phyloP scores from a whole-genome alignment of 805 yeast species.

The Tetrapisispora pingtungensis region DNA sequence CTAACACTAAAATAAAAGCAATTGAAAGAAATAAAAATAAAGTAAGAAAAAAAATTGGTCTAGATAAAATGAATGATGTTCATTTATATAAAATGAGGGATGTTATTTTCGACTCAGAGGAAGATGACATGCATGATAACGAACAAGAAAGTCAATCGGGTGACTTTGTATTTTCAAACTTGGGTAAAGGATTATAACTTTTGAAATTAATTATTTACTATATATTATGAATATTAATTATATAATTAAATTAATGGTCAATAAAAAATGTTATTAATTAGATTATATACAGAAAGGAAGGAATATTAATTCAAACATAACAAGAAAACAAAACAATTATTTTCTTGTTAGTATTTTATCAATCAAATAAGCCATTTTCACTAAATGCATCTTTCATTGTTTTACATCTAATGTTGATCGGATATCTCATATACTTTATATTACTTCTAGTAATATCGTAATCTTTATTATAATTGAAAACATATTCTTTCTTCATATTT shows the following conservation, averaged over 20 bases:
- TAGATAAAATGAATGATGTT: constrained; percentile 28
- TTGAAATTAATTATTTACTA: neutral
- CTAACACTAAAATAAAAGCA: neutral
- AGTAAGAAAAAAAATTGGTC: constrained; percentile 20
- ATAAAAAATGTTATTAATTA: too few species aligned
- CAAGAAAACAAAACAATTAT: too few species aligned
- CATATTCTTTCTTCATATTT: constrained; percentile 17
- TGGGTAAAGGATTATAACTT: neutral
- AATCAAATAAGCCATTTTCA: constrained; percentile 6
- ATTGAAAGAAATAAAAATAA: constrained; percentile 12
- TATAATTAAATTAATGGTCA: too few species aligned
- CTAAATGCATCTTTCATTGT: constrained; percentile 21
- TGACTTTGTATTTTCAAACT: too few species aligned
- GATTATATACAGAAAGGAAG: too few species aligned
- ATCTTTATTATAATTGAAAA: constrained; percentile 10
- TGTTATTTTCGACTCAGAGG: constrained; percentile 32
- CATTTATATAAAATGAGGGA: constrained; percentile 36
- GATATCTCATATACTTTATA: constrained; percentile 20
- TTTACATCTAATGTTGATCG: constrained; percentile 16
- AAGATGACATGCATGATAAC: constrained; percentile 3
- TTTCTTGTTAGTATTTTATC: too few species aligned
- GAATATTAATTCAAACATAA: neutral
- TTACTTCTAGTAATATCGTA: constrained; percentile 20
- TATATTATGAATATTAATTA: too few species aligned
- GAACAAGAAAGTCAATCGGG: neutral